Evolutionary conservation across 371 early-diverging fungal genomes (phyloP), one percentile per base, ranked within the genome.

Genomic region (Mucor circinelloides): DNA sequence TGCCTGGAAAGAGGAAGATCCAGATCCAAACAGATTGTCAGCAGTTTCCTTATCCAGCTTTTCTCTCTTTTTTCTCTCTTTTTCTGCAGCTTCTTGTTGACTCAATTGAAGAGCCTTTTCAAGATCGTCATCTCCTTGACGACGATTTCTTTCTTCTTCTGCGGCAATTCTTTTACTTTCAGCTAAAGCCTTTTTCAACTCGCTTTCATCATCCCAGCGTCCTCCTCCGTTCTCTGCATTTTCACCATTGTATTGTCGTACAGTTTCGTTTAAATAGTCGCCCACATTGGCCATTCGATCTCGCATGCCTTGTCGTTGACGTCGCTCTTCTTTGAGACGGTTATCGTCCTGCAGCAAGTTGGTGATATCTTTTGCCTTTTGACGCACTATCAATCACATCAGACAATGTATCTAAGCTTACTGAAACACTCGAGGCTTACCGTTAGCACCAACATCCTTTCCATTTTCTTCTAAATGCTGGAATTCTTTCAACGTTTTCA

Each of bases 401-500:
- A n/a, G n/a, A n/a, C n/a, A n/a, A n/a, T n/a, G n/a, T n/a, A n/a
- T n/a, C n/a, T n/a, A n/a, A n/a, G n/a, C n/a, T n/a, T n/a, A n/a
- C n/a, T n/a, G n/a, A n/a, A n/a, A n/a, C n/a, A n/a, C n/a, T n/a
- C n/a, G n/a, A n/a, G 21, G 4, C 32, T 62, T 62, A 92, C 93
- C 91, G 73, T 94, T 93, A 1, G 88, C 84, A 6, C 96, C 98
- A 74, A 94, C 94, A 77, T 97, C 98, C 58, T 84, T 87, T 38
- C 94, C 95, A 34, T 88, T 86, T 25, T 96, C 97, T 75, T 97
- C 96, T n/a, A 94, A 81, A 75, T 90, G 92, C 74, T 96, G 95
- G 74, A 96, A 98, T 79, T 97, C 97, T 61, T 91, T 91, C 57
- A 97, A 79, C 0, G 98, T 97, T 75, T 95, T 97, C 67, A 98